Base-by-base conservation (phyloP, 805 yeast genomes). In the Saccharomycopsis sp. region DNA sequence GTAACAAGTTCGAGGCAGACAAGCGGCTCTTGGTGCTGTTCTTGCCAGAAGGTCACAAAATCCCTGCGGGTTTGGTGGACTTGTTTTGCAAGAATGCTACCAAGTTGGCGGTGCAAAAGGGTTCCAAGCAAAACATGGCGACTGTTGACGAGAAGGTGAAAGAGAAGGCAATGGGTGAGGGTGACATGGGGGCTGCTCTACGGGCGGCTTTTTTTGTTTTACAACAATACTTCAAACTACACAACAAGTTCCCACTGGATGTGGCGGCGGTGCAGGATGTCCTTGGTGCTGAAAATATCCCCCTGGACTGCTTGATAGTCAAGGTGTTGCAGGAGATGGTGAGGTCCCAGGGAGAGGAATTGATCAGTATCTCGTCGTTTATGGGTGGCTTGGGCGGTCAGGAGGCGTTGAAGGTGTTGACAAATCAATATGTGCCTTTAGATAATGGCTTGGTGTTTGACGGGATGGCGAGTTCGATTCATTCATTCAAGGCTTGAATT, bases 341-440 rank as follows among this genome's bases (percentile, higher is more conserved):
- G 4, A 48, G 71, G 43, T 50, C 57, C 5, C 55, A 64, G 4
- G 72, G 73, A 3, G 44, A 51, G 0, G 75, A 73, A 48, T 38
- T 74, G 10, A 78, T 75, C 46, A 80, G 80, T 50, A 67, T 75
- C 12, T 62, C 80, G 16, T 68, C 95, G 4, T 58, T 85, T 3
- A 63, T 84, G 49, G 97, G 96, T 2, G 97, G 96, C 0, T 63
- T 88, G 9, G 87, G 75, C 0, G 79, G 86, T 3, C 96, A 89
- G 55, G 98, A 89, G 55, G 76, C 73, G 4, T 65, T 85, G 38
- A 89, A 92, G 51, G 46, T 73, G 3, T 51, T 83, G 18, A 85
- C 95, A 2, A 70, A 72, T 27, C 97, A 89, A 58, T 87, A 85
- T 50, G 67, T 80, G 4, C 94, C 96, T 1, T 52, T 86, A 32